Evolutionary conservation across 1,284 basidiomycete species (phyloP).

Genomic region (Pyrrhoderma noxium): DNA sequence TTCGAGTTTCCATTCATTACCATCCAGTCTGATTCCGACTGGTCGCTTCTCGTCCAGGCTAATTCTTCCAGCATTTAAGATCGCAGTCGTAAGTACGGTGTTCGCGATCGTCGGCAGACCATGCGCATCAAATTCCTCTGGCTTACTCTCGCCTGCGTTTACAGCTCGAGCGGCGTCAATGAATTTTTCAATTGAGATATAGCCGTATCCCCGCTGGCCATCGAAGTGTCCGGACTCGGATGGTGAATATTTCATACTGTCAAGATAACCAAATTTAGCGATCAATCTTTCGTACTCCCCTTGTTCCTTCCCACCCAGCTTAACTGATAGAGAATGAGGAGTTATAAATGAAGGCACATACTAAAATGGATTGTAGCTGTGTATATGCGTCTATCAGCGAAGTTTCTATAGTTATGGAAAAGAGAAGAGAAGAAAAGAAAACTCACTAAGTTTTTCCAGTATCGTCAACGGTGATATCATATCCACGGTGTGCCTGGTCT

Average conservation of each 20-base stretch:
- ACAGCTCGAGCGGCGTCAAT: conserved; percentile 73
- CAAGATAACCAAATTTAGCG: conserved; percentile 6
- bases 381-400: conserved; percentile 6
- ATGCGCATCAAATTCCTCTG: conserved; percentile 68
- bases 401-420: neutral
- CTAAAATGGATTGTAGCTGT: conserved; percentile 83
- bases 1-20: conserved; percentile 63
- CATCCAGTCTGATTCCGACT: conserved; percentile 67
- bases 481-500: conserved; percentile 90
- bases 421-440: neutral
- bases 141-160: conserved; percentile 60
- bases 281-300: no score
- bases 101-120: conserved; percentile 84
- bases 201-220: conserved; percentile 86
- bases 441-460: conserved; percentile 62
- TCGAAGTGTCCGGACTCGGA: conserved; percentile 89
- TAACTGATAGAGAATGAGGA: no score
- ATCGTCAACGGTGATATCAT: conserved; percentile 81
- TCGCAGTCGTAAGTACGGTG: conserved; percentile 87
- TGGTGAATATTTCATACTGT: conserved; percentile 88
- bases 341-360: conserved; percentile 34
- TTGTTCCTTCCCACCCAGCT: no score
- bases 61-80: conserved; percentile 84
- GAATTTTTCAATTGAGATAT: conserved; percentile 90
- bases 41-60: conserved; percentile 82